Base-by-base conservation (phyloP, 2,329 filamentous ascomycete genomes). In the Penicillium sp. region DNA sequence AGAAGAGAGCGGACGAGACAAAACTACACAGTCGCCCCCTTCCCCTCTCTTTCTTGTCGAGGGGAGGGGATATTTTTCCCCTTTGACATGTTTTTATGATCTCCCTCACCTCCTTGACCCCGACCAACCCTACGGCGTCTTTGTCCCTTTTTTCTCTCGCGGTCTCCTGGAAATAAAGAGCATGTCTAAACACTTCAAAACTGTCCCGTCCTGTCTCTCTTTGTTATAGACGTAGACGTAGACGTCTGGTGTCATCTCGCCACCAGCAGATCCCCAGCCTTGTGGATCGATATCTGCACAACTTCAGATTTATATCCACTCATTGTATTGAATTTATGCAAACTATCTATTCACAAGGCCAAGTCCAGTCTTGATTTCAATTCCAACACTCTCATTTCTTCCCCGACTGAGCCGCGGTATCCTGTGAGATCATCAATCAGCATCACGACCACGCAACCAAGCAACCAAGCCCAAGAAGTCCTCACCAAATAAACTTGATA, bases 401-500 rank as follows among this genome's bases (percentile, higher is more conserved):
- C 45, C 69, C 69, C 13, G 64, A 65, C 60, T 72, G 69, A 27
- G 65, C 69, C 47, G 69, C 61, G 14, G 69, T 61, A 64, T 71
- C 69, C 69, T 72, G 62, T 7, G 45, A 26, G 7, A 8, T 14
- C 29, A 19, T 58, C 16, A 59, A 58, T 46, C 46, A 46, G 16
- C 42, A 40, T n/a, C 53, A 26, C 23, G 51, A 27, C 14, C n/a
- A 23, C 10, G 43, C 13, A 23, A 13, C 18, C n/a, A 23, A 14
- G 40, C 34, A 32, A 35, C 10, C 10, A 34, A 44, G 35, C 19
- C 34, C 35, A 26, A 7, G 19, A 42, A 18, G 46, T 35, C 67
- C 71, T 23, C 55, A 74, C 71, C 67, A 74, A 58, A 57, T 74
- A 74, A 55, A 74, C 71, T 59, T 74, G 71, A 65, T 74, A 74